Evolutionary conservation across 2,329 filamentous ascomycete genomes (phyloP).

Genomic region (Colletotrichum phormii): DNA sequence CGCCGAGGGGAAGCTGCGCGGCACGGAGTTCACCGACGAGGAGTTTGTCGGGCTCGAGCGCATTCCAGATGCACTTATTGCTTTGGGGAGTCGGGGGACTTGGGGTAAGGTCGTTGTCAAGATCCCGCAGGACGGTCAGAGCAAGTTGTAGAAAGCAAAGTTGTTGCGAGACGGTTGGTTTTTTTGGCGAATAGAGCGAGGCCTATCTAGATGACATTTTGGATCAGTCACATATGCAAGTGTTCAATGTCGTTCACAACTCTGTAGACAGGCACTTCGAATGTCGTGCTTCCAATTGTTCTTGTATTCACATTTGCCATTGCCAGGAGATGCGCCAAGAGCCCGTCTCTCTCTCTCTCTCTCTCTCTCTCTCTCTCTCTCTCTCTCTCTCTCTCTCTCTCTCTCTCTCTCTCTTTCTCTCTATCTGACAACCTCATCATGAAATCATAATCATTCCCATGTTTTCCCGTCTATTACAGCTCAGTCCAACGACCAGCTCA

Average conservation of each 20-base stretch:
- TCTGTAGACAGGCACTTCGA: neutral
- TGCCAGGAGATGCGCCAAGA: neutral
- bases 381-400: no score
- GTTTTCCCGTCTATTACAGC: neutral
- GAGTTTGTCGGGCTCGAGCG: constrained; percentile 86
- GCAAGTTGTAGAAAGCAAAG: constrained; percentile 58
- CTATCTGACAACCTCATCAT: constrained; percentile 21
- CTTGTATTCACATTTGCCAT: constrained; percentile 4
- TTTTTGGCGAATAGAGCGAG: neutral
- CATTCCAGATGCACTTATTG: constrained; percentile 80
- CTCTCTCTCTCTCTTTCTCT: no score
- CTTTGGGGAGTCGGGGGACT: constrained; percentile 82
- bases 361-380: constrained; percentile 19
- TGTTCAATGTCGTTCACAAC: neutral
- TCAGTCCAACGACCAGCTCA: constrained; percentile 1
- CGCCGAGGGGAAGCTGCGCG: constrained; percentile 79
- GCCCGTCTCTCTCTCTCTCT: neutral
- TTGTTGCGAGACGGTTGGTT: neutral
- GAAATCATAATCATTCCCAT: constrained; percentile 25
- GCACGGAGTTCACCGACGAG: constrained; percentile 85
- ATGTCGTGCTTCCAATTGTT: neutral
- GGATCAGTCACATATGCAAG: neutral
- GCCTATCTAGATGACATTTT: neutral
- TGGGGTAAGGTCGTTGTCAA: constrained; percentile 98
- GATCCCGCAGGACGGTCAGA: constrained; percentile 76